These are phyloP conservation scores for Asterophora parasitica DNA, from an alignment of 768 basidiomycete species.

Conservation along the genomic window DNA sequence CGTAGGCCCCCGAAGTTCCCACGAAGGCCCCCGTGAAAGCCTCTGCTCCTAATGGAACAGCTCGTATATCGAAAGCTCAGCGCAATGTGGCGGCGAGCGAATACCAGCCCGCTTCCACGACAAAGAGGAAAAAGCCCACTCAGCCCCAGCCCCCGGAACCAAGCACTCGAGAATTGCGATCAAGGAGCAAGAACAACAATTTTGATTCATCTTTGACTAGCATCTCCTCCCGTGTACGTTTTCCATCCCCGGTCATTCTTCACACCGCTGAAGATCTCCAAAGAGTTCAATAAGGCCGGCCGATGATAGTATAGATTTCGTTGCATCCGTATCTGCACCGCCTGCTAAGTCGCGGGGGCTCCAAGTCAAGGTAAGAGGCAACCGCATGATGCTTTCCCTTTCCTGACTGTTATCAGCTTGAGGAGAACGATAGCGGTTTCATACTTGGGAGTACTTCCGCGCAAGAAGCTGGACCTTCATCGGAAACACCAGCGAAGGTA, in stretches of 20 bases:
- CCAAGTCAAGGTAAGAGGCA: conserved; percentile 30
- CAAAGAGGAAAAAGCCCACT: conserved; percentile 33
- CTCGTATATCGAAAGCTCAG: conserved; percentile 8
- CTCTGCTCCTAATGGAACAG: conserved; percentile 13
- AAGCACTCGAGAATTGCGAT: conserved; percentile 41
- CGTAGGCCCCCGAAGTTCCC: conserved; percentile 4
- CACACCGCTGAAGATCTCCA: neutral
- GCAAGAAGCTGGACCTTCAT: conserved; percentile 9
- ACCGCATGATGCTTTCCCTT: neutral
- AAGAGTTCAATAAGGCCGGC: conserved; percentile 22
- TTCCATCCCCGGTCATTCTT: neutral
- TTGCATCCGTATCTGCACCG: conserved; percentile 16
- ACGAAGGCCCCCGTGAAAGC: conserved; percentile 13
- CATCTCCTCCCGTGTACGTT: conserved; percentile 34
- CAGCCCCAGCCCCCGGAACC: conserved; percentile 23
- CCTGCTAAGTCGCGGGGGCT: conserved; percentile 21
- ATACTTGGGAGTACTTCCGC: conserved; percentile 8
- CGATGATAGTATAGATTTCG: conserved; percentile 21
- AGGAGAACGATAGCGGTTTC: conserved; percentile 29
- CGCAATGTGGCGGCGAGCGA: conserved; percentile 23
- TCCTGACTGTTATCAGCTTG: conserved; percentile 21
- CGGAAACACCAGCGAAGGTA: conserved; percentile 15
- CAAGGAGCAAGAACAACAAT: conserved; percentile 36
- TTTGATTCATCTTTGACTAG: conserved; percentile 34
- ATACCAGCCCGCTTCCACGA: conserved; percentile 31